phyloP scores from a whole-genome alignment of 345 rosid genomes.

The Bruguiera sexangula region DNA sequence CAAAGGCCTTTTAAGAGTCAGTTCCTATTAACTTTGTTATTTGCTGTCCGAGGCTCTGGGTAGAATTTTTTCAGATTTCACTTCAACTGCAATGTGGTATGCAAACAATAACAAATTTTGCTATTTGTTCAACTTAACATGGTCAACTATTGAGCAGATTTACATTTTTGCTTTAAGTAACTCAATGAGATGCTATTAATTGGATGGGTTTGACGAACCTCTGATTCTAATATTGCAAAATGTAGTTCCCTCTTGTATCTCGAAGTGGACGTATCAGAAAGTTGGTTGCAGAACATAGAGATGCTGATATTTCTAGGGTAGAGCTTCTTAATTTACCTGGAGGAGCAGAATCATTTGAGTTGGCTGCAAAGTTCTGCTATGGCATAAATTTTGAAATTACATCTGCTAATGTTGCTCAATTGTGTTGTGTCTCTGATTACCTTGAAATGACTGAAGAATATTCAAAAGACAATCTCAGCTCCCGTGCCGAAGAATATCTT shows the following conservation, averaged over 20 bases:
- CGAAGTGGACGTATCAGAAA: constrained; percentile 80
- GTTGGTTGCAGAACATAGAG: constrained; percentile 84
- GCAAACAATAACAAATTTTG: too few relatives aligned
- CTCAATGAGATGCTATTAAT: too few relatives aligned
- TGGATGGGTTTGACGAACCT: too few relatives aligned
- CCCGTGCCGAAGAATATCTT: constrained; percentile 86
- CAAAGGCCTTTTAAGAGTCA: too few relatives aligned
- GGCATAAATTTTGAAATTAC: constrained; percentile 91
- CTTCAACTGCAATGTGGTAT: too few relatives aligned
- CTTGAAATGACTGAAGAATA: constrained; percentile 93
- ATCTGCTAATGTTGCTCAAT: constrained; percentile 78
- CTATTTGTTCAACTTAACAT: too few relatives aligned
- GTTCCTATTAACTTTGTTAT: too few relatives aligned
- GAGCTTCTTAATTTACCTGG: constrained; percentile 93
- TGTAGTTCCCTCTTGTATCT: constrained; percentile 93
- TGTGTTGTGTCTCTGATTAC: constrained; percentile 76
- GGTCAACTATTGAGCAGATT: background rate
- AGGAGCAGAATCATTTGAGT: constrained; percentile 74
- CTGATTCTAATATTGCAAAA: constrained; percentile 10
- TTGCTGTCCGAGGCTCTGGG: too few relatives aligned
- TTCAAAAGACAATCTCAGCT: constrained; percentile 79
- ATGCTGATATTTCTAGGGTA: constrained; percentile 77
- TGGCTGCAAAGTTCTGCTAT: constrained; percentile 94
- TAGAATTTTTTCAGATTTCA: too few relatives aligned
- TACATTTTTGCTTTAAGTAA: too few relatives aligned